Percentiles rank a stretch among this genome's conserved stretches.
phyloP scores from a whole-genome alignment of 192 early-diverging fungal genomes.

The Backusella tuberculispora region DNA sequence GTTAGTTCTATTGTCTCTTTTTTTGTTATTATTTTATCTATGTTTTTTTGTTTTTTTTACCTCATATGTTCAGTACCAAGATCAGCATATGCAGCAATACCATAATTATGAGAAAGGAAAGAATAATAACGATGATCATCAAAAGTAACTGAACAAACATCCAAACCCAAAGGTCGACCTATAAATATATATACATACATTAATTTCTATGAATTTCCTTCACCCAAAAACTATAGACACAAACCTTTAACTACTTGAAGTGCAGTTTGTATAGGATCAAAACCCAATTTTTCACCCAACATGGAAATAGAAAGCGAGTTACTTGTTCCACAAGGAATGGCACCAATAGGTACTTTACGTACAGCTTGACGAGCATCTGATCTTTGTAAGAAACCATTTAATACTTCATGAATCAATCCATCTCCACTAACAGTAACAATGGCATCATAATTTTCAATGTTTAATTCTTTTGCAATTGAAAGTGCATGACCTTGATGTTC shows the following conservation, averaged over 20 bases:
- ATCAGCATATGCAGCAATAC: constrained; percentile 60
- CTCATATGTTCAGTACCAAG: constrained; percentile 54
- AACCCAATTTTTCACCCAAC: constrained; percentile 51
- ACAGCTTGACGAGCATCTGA: constrained; percentile 62
- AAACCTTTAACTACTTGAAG: constrained; percentile 50
- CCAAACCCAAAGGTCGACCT: constrained; percentile 45
- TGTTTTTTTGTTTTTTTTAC: background rate
- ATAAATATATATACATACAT: background rate
- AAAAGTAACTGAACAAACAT: constrained; percentile 60
- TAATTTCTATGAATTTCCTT: too few relatives aligned
- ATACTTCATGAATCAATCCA: constrained; percentile 79
- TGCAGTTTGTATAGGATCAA: constrained; percentile 35
- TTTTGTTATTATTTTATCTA: background rate
- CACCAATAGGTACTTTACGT: constrained; percentile 61
- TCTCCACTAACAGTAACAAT: constrained; percentile 76
- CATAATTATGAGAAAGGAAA: constrained; percentile 59
- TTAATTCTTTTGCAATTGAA: constrained; percentile 59
- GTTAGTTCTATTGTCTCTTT: background rate
- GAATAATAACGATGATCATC: constrained; percentile 52
- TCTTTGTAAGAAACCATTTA: constrained; percentile 76
- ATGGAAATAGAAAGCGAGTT: constrained; percentile 56
- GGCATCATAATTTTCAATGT: constrained; percentile 58
- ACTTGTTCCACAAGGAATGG: constrained; percentile 64
- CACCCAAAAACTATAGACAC: background rate
- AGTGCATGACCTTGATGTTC: constrained; percentile 60